phyloP scores from a whole-genome alignment of 2,329 filamentous ascomycete species.

The Dryadomyces quercus-mongolicae region DNA sequence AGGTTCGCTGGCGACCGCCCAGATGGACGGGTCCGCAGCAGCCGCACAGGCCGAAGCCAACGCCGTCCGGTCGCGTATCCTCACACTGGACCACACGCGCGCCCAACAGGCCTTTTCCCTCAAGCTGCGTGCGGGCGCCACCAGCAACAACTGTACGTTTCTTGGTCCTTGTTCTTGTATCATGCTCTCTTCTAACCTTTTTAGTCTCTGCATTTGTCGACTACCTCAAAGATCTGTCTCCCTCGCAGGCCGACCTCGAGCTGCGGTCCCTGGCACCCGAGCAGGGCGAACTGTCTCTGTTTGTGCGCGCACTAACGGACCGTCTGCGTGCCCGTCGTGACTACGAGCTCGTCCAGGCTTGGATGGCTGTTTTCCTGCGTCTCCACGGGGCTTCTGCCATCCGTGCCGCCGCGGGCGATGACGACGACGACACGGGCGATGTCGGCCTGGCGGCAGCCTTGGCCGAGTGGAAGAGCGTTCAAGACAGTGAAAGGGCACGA shows the following conservation, averaged over 20 bases:
- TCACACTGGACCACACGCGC: conserved; percentile 48
- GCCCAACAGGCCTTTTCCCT: conserved; percentile 47
- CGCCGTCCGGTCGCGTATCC: conserved; percentile 47
- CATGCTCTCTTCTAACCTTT: neutral
- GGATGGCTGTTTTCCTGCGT: conserved; percentile 90
- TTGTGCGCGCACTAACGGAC: conserved; percentile 68
- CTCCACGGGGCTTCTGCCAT: conserved; percentile 41
- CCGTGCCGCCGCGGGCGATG: neutral
- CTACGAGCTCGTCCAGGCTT: conserved; percentile 89
- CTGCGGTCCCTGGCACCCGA: conserved; percentile 57
- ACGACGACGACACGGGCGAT: conserved; percentile 34
- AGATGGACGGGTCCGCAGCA: too few species aligned
- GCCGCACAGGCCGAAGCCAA: neutral
- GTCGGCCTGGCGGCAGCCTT: conserved; percentile 30
- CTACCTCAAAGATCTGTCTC: conserved; percentile 69
- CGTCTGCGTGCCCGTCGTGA: conserved; percentile 59
- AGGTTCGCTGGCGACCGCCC: neutral
- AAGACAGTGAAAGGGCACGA: conserved; percentile 58
- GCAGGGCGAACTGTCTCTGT: conserved; percentile 62
- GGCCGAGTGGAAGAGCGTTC: conserved; percentile 57
- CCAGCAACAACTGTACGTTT: conserved; percentile 47
- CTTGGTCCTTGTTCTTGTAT: neutral
- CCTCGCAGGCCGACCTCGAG: conserved; percentile 79
- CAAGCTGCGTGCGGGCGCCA: conserved; percentile 40
- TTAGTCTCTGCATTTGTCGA: conserved; percentile 56